phyloP scores from a whole-genome alignment of 768 basidiomycete genomes.

The Mycena vulgaris region DNA sequence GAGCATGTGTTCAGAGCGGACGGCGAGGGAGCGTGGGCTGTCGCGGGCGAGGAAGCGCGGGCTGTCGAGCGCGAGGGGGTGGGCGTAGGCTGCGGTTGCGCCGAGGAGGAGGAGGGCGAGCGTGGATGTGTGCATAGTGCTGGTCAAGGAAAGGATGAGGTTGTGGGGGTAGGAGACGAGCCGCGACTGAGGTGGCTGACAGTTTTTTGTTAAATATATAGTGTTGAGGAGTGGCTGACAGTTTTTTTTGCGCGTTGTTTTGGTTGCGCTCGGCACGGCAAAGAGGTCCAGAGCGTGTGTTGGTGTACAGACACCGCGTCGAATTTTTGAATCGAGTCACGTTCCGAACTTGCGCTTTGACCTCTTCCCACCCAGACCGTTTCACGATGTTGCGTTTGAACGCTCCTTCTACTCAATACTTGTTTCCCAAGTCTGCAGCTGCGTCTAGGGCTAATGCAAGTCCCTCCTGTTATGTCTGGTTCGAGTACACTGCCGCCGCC shows the following conservation, averaged over 20 bases:
- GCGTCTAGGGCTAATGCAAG: no score
- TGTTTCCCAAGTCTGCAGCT: no score
- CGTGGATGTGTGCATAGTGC: conserved; percentile 31
- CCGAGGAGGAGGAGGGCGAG: conserved; percentile 33
- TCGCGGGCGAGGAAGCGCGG: conserved; percentile 6
- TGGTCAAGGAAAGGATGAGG: conserved; percentile 7
- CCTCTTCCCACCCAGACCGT: no score
- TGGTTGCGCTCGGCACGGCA: no score
- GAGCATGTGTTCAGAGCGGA: not conserved
- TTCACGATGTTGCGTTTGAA: no score
- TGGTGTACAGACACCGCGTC: not conserved
- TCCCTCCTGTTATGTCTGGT: no score
- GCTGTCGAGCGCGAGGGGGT: conserved; percentile 18
- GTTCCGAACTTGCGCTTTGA: no score
- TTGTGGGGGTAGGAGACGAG: conserved; percentile 31
- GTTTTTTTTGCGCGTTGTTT: not conserved
- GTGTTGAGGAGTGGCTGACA: not conserved
- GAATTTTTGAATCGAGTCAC: no score
- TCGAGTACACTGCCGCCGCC: no score
- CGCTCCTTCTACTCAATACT: no score
- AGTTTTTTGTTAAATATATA: not conserved
- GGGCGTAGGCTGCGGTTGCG: conserved; percentile 24
- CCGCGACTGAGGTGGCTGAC: conserved; percentile 21
- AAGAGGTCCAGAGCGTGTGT: not conserved
- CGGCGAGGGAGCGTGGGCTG: not conserved